These are phyloP conservation scores for Neoboletus subvelutipes DNA, from an alignment of 768 basidiomycete genomes.

Conservation along the genomic window DNA sequence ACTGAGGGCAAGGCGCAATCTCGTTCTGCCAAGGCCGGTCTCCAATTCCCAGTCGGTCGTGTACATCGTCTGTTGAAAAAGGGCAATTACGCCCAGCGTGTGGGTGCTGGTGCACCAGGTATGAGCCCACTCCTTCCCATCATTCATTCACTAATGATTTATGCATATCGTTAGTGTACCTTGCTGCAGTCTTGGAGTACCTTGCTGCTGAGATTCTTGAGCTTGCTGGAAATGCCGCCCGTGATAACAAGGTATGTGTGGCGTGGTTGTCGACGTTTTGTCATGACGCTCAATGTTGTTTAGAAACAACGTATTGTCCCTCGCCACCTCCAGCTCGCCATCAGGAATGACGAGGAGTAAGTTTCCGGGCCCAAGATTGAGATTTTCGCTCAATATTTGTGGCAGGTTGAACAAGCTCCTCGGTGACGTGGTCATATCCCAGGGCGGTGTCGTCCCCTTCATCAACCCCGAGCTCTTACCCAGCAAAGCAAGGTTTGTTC, in stretches of 20 bases:
- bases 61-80: constrained; percentile 85
- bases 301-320: constrained; percentile 93
- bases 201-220: constrained; percentile 93
- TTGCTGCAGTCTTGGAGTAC: constrained; percentile 89
- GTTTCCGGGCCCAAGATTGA: constrained; percentile 11
- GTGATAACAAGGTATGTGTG: constrained; percentile 33
- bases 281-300: not conserved
- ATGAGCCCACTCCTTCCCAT: constrained; percentile 11
- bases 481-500: constrained; percentile 29
- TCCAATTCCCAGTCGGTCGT: constrained; percentile 91
- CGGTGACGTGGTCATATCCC: constrained; percentile 84
- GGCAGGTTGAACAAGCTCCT: constrained; percentile 73
- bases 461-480: constrained; percentile 49
- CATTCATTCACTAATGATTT: not conserved
- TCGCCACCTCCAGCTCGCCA: constrained; percentile 88
- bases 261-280: not conserved
- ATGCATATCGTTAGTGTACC: constrained; percentile 57
- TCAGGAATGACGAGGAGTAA: constrained; percentile 87
- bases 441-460: constrained; percentile 82
- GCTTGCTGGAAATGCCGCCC: constrained; percentile 79
- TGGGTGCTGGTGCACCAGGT: constrained; percentile 89
- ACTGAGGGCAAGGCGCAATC: constrained; percentile 59
- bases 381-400: not conserved
- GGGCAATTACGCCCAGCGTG: constrained; percentile 85
- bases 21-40: constrained; percentile 71